Evolutionary conservation across 768 basidiomycete species (phyloP).

Genomic region (Mycena metata): DNA sequence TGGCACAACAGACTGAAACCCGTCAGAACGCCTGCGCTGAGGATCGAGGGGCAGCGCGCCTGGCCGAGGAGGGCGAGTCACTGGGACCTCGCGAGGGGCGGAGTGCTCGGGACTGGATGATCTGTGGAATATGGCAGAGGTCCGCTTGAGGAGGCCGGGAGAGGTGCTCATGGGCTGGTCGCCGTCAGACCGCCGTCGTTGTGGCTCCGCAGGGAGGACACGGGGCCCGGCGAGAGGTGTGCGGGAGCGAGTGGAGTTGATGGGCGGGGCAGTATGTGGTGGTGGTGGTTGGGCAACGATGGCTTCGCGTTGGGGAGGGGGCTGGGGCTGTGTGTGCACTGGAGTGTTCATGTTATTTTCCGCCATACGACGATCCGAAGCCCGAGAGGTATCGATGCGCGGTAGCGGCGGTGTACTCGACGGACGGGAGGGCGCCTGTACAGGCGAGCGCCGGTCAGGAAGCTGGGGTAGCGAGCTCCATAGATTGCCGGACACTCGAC

Average conservation of each 20-base stretch:
- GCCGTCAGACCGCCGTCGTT: conserved; percentile 62
- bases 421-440: conserved; percentile 27
- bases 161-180: conserved; percentile 47
- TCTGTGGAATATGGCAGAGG: conserved; percentile 28
- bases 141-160: conserved; percentile 22
- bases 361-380: background rate
- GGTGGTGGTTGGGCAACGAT: conserved; percentile 8
- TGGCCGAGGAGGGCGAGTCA: conserved; percentile 17
- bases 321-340: conserved; percentile 3
- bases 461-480: conserved; percentile 28
- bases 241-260: conserved; percentile 35
- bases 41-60: conserved; percentile 31
- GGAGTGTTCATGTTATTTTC: background rate
- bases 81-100: background rate
- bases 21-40: conserved; percentile 34
- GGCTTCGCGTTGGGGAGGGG: conserved; percentile 26
- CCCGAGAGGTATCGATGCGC: conserved; percentile 30
- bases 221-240: conserved; percentile 41
- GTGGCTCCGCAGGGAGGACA: conserved; percentile 43
- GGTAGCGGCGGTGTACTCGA: conserved; percentile 37
- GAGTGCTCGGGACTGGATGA: conserved; percentile 6
- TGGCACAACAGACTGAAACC: conserved; percentile 28
- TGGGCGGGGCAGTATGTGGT: conserved; percentile 20
- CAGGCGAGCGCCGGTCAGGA: conserved; percentile 20
- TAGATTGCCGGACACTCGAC: conserved; percentile 26